These are phyloP conservation scores for Botrytis sinoallii DNA, from an alignment of 2,329 filamentous ascomycete genomes.

Conservation along the genomic window DNA sequence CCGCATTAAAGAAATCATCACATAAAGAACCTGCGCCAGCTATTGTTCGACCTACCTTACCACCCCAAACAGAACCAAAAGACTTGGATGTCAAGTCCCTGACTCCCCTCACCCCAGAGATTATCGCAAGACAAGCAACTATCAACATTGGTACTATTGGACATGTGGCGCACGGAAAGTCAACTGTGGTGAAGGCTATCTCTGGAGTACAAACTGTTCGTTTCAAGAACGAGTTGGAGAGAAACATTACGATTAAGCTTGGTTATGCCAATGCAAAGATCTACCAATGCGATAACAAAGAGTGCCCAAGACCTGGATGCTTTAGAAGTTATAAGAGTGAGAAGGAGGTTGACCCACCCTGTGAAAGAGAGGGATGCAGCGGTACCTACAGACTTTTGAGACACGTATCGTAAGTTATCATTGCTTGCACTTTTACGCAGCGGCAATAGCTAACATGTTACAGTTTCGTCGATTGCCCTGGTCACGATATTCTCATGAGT, in stretches of 20 bases:
- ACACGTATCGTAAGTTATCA: slow-evolving; percentile 77
- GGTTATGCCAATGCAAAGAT: slow-evolving; percentile 99
- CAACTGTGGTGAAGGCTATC: slow-evolving; percentile 97
- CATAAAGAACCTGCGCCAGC: slow-evolving; percentile 53
- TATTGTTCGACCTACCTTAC: slow-evolving; percentile 63
- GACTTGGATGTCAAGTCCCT: slow-evolving; percentile 79
- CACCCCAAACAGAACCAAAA: slow-evolving; percentile 89
- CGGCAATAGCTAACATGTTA: slow-evolving; percentile 32
- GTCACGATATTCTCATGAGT: slow-evolving; percentile 99
- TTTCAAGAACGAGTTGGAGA: slow-evolving; percentile 99
- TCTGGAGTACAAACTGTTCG: slow-evolving; percentile 98
- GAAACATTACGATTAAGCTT: slow-evolving; percentile 99
- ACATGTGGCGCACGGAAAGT: slow-evolving; percentile 98
- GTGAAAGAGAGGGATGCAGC: slow-evolving; percentile 85
- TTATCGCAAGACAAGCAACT: slow-evolving; percentile 95
- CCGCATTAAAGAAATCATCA: slow-evolving; percentile 77
- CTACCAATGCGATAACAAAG: slow-evolving; percentile 93
- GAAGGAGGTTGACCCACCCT: slow-evolving; percentile 96
- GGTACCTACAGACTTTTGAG: slow-evolving; percentile 85
- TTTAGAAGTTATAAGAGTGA: slow-evolving; percentile 98
- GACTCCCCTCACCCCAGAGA: slow-evolving; percentile 87
- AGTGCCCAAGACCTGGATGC: slow-evolving; percentile 91
- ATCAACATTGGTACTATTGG: slow-evolving; percentile 99
- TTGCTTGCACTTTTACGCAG: neutral
- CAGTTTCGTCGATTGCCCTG: slow-evolving; percentile 96